A percentile compares a stretch with the other conserved stretches of the same genome.
phyloP scores from a whole-genome alignment of 169 alveolate species.

The Besnoitia besnoiti region DNA sequence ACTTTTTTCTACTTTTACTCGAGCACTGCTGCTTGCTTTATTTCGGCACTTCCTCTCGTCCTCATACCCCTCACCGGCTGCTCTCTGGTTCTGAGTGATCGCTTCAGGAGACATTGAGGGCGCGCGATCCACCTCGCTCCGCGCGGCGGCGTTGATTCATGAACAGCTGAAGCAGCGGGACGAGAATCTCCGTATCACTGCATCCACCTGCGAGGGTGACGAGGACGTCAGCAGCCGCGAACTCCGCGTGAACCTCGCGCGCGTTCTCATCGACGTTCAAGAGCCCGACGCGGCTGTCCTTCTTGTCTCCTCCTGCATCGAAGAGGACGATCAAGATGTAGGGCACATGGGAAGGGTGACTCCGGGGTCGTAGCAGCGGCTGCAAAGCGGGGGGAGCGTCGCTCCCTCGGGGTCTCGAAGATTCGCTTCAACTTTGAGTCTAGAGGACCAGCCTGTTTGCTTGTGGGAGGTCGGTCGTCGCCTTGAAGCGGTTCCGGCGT shows the following conservation, averaged over 20 bases:
- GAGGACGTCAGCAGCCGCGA: conserved; percentile 3
- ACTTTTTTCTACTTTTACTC: too few relatives aligned
- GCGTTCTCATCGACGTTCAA: conserved; percentile 8
- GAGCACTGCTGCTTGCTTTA: too few relatives aligned
- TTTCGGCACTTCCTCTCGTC: too few relatives aligned
- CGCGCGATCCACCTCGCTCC: not conserved
- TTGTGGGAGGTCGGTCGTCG: too few relatives aligned
- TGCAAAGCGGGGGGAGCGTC: too few relatives aligned
- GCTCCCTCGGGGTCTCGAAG: too few relatives aligned
- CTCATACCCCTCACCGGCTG: not conserved
- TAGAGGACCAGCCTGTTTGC: too few relatives aligned
- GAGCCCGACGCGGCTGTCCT: not conserved
- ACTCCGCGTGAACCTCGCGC: conserved; percentile 18
- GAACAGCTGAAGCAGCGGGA: not conserved
- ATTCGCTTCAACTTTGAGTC: too few relatives aligned
- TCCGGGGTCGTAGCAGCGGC: too few relatives aligned
- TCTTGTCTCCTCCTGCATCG: conserved; percentile 2
- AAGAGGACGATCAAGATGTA: conserved; percentile 18
- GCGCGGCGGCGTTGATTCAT: not conserved
- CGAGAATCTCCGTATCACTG: not conserved
- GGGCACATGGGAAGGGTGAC: too few relatives aligned
- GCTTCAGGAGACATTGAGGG: not conserved
- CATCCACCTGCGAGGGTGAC: not conserved
- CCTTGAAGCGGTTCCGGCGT: too few relatives aligned
- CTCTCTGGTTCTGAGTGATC: not conserved